phyloP scores from a whole-genome alignment of 2,329 filamentous ascomycete genomes.

The Gnomoniopsis smithogilvyi region DNA sequence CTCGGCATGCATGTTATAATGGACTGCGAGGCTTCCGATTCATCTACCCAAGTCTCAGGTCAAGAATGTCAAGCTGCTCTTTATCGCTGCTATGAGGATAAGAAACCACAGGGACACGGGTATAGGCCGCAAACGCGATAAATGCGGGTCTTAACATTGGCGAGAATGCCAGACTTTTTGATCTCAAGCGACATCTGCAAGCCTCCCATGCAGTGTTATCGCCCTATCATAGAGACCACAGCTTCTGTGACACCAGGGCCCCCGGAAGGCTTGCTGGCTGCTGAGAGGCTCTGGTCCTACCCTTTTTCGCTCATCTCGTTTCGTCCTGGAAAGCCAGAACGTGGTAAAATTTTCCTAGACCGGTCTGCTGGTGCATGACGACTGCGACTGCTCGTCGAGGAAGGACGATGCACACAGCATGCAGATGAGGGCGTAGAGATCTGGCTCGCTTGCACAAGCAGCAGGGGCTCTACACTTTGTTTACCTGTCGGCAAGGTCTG shows the following conservation, averaged over 20 bases:
- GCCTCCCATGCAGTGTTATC: conserved; percentile 3
- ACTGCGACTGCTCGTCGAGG: too few species aligned
- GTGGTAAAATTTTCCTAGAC: too few species aligned
- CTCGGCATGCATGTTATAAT: too few species aligned
- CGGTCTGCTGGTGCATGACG: too few species aligned
- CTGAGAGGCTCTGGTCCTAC: conserved; percentile 3
- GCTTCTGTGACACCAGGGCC: not conserved
- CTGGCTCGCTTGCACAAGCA: not conserved
- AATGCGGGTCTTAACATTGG: not conserved
- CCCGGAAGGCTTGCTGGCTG: not conserved
- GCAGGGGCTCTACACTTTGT: not conserved
- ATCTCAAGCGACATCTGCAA: not conserved
- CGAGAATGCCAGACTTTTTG: conserved; percentile 5
- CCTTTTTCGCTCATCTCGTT: too few species aligned
- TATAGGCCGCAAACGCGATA: not conserved
- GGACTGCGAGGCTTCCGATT: too few species aligned
- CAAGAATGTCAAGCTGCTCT: not conserved
- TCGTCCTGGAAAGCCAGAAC: too few species aligned
- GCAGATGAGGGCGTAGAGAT: not conserved
- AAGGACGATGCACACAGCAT: too few species aligned
- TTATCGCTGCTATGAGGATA: not conserved
- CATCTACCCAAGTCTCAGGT: too few species aligned
- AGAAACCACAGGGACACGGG: not conserved
- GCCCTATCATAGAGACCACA: not conserved
- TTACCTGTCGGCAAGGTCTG: not conserved